Evolutionary conservation across 2,329 filamentous ascomycete species (phyloP).

Genomic region (Lizonia empirigonia): DNA sequence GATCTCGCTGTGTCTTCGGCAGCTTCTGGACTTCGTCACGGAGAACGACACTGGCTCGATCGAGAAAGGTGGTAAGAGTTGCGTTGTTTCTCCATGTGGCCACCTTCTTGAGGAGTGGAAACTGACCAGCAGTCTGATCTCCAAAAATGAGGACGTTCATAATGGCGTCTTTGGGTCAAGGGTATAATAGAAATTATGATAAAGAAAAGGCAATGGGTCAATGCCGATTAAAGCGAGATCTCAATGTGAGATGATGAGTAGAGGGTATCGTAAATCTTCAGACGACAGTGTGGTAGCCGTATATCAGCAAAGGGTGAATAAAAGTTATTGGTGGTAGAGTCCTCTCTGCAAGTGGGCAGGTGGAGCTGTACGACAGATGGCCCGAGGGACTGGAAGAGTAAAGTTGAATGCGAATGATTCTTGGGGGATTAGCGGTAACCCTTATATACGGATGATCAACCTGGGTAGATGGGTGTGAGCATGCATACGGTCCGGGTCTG

Average conservation of each 20-base stretch:
- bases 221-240: conserved; percentile 8
- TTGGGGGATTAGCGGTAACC: conserved; percentile 35
- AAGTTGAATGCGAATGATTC: conserved; percentile 26
- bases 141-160: conserved; percentile 67
- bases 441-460: conserved; percentile 46
- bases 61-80: conserved; percentile 66
- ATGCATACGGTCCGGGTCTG: conserved; percentile 46
- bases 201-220: conserved; percentile 8
- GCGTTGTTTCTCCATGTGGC: conserved; percentile 59
- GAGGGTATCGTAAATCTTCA: conserved; percentile 5
- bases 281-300: conserved; percentile 16
- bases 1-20: conserved; percentile 61
- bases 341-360: conserved; percentile 18
- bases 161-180: conserved; percentile 27
- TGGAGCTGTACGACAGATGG: conserved; percentile 24
- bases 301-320: conserved; percentile 20
- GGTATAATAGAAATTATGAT: conserved; percentile 35
- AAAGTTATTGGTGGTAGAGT: conserved; percentile 10
- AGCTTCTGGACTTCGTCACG: conserved; percentile 65
- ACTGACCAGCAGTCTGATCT: conserved; percentile 73
- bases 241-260: conserved; percentile 11
- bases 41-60: conserved; percentile 62
- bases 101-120: conserved; percentile 62
- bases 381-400: conserved; percentile 35
- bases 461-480: conserved; percentile 32